phyloP scores from a whole-genome alignment of 192 early-diverging fungal genomes.

The Thamnidium elegans region DNA sequence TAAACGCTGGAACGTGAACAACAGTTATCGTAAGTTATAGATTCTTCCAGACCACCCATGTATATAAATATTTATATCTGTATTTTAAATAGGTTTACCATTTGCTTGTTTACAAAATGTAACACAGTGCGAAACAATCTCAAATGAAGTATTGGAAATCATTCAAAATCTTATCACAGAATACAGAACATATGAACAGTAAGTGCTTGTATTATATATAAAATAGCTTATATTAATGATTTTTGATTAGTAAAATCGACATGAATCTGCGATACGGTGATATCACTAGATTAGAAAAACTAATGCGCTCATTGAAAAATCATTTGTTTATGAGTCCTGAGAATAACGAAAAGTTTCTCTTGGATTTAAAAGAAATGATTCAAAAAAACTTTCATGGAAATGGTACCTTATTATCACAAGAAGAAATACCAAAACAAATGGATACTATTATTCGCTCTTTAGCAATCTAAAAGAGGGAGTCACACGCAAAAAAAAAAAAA shows the following conservation, averaged over 20 bases:
- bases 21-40: conserved; percentile 52
- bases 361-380: conserved; percentile 40
- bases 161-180: conserved; percentile 55
- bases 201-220: conserved; percentile 12
- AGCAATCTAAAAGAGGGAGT: background rate
- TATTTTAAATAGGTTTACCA: conserved; percentile 43
- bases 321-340: conserved; percentile 43
- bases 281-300: conserved; percentile 60
- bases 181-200: conserved; percentile 60
- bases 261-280: conserved; percentile 48
- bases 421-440: background rate
- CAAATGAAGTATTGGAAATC: conserved; percentile 48
- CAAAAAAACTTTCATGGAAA: conserved; percentile 28
- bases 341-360: conserved; percentile 35
- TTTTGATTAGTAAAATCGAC: conserved; percentile 47
- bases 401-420: background rate
- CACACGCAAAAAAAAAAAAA: too few species aligned
- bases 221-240: background rate
- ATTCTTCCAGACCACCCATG: background rate
- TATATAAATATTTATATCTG: conserved; percentile 13
- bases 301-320: conserved; percentile 50
- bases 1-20: conserved; percentile 43
- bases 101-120: conserved; percentile 52
- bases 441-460: conserved; percentile 1
- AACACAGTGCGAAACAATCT: conserved; percentile 38